Conservation (phyloP, 768 basidiomycete species). For the Mycena pura region DNA sequence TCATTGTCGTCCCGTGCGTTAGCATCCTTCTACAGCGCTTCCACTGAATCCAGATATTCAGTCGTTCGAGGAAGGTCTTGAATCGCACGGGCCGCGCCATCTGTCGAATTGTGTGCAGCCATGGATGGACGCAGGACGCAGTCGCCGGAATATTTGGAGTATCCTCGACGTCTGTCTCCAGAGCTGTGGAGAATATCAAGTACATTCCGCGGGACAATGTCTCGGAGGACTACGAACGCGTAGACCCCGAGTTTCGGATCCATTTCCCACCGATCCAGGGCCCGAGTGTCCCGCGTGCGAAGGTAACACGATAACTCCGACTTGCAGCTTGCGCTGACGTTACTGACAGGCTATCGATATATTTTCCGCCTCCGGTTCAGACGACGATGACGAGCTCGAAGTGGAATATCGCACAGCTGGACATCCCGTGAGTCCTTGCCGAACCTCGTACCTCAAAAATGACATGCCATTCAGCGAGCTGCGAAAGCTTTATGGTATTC, state of each 20-base stretch:
- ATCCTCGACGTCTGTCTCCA: neutral
- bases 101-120: neutral
- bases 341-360: neutral
- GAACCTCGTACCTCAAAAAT: no score
- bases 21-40: no score
- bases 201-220: neutral
- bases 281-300: no score
- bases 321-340: no score
- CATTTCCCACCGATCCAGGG: neutral
- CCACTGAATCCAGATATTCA: no score
- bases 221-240: neutral
- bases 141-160: neutral
- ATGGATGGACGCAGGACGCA: neutral
- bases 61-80: neutral
- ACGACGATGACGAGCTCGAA: neutral
- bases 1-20: no score
- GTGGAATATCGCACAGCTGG: no score
- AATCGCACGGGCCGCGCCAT: slow-evolving; percentile 4
- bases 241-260: neutral
- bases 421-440: no score
- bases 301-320: no score
- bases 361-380: no score
- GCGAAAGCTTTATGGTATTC: neutral
- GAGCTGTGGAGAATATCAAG: neutral
- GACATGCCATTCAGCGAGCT: neutral